Percentiles rank a stretch among this genome's conserved stretches.
Evolutionary conservation across 2,329 filamentous ascomycete species (phyloP).

Genomic region (Aspergillus quadrilineatus): DNA sequence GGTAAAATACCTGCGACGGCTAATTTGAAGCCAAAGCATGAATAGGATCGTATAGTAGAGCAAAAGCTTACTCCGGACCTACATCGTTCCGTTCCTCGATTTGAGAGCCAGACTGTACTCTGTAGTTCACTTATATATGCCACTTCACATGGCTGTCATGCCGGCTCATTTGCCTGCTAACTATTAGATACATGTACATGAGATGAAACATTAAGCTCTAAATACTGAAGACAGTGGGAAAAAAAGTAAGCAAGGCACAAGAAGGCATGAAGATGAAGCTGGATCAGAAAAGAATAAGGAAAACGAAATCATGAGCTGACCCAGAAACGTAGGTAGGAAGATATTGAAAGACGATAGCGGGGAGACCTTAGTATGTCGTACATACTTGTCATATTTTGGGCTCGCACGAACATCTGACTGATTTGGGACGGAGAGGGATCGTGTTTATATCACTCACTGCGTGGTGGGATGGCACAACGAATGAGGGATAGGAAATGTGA

Average conservation of each 20-base stretch:
- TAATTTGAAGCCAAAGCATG: too few species aligned
- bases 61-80: too few species aligned
- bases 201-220: constrained; percentile 16
- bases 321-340: neutral
- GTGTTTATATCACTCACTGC: constrained; percentile 17
- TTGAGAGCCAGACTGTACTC: neutral
- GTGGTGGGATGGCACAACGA: constrained; percentile 11
- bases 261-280: neutral
- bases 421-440: neutral
- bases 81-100: neutral
- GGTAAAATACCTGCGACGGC: too few species aligned
- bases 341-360: neutral
- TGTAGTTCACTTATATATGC: constrained; percentile 11
- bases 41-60: too few species aligned
- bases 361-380: constrained; percentile 1
- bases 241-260: constrained; percentile 4
- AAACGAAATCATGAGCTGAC: constrained; percentile 4
- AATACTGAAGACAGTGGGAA: constrained; percentile 5
- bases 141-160: constrained; percentile 9
- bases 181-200: constrained; percentile 16
- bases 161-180: neutral
- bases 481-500: constrained; percentile 10
- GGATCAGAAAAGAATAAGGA: constrained; percentile 4
- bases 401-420: constrained; percentile 8
- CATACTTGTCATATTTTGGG: constrained; percentile 16